Conservation (phyloP, 75 land plant species). For the Pseudotsuga menziesii region DNA sequence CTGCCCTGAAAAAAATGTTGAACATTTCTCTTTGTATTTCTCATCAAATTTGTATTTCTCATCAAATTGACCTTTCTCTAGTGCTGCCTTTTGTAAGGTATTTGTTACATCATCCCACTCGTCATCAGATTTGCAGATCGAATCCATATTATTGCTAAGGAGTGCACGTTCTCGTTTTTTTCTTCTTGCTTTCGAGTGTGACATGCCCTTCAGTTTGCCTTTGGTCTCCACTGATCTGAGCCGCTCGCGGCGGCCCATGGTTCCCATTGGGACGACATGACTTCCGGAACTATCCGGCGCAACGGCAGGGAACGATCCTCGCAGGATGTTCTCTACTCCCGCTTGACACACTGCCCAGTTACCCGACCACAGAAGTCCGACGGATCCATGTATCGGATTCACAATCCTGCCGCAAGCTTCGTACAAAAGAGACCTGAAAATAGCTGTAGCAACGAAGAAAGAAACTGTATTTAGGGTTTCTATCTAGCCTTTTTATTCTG, state of each 20-base stretch:
- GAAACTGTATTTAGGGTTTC: neutral
- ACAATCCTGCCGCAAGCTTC: slow-evolving; percentile 19
- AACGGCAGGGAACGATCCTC: neutral
- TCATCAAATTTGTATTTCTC: neutral
- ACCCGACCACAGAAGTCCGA: slow-evolving; percentile 15
- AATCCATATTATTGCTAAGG: neutral
- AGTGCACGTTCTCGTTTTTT: neutral
- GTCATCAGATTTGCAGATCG: neutral
- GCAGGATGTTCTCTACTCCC: slow-evolving; percentile 13
- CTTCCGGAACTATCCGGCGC: neutral
- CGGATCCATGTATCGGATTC: slow-evolving; percentile 16
- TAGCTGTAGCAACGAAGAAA: slow-evolving; percentile 1
- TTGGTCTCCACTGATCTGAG: neutral
- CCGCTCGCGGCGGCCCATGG: neutral
- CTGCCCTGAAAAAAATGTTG: neutral
- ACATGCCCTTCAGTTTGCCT: neutral
- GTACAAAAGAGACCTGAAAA: slow-evolving; percentile 17
- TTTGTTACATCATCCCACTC: neutral
- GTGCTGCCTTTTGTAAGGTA: too few species aligned
- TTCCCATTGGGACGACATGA: neutral
- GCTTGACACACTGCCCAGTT: slow-evolving; percentile 16
- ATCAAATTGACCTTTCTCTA: too few species aligned
- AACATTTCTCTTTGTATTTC: neutral
- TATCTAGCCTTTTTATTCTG: too few species aligned
- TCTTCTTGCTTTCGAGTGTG: neutral